Evolutionary conservation across 2,329 filamentous ascomycete genomes (phyloP).

Genomic region (Apiospora hydei): DNA sequence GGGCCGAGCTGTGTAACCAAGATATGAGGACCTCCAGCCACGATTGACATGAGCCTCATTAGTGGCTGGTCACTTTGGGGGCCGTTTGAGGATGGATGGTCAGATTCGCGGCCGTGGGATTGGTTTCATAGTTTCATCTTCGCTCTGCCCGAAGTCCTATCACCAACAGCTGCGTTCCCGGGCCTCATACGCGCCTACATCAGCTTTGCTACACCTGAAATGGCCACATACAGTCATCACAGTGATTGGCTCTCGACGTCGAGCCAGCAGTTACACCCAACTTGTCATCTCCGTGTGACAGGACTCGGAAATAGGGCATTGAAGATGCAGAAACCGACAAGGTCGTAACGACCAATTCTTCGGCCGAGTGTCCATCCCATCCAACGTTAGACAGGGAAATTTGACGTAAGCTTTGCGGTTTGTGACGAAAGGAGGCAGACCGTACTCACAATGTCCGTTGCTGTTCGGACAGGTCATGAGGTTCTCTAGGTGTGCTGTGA

Average conservation of each 20-base stretch:
- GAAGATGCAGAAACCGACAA: neutral
- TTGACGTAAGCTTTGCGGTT: neutral
- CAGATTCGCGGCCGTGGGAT: conserved; percentile 7
- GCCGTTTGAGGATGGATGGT: conserved; percentile 1
- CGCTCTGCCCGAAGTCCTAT: conserved; percentile 15
- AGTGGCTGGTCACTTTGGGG: conserved; percentile 11
- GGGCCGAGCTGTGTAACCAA: conserved; percentile 4
- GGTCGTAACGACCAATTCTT: neutral
- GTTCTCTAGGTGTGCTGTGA: neutral
- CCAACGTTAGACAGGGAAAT: neutral
- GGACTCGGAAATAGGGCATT: neutral
- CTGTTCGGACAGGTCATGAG: neutral
- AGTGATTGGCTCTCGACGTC: neutral
- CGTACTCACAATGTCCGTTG: neutral
- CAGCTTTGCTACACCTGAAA: neutral
- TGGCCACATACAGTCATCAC: neutral
- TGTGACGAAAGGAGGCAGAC: neutral
- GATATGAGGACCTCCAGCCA: neutral
- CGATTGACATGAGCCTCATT: conserved; percentile 9
- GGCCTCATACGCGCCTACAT: conserved; percentile 3
- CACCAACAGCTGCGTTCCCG: neutral
- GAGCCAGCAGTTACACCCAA: neutral
- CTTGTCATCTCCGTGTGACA: conserved; percentile 11
- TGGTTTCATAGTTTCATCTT: conserved; percentile 6
- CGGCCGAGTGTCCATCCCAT: neutral